Conservation (phyloP, 2,329 filamentous ascomycete genomes). For the Diaporthe sp. region DNA sequence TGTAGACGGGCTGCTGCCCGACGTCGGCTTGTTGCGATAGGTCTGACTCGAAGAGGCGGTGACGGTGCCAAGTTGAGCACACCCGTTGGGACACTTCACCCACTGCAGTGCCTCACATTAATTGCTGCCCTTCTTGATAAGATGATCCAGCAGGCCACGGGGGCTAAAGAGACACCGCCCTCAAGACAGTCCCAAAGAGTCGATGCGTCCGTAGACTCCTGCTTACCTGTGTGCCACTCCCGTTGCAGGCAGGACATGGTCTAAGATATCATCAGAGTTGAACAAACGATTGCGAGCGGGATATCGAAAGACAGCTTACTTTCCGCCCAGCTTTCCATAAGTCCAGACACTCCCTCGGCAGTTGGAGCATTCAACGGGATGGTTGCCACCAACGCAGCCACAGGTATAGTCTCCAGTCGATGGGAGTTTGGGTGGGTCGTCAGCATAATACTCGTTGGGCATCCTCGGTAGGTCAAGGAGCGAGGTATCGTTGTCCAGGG, state of each 20-base stretch:
- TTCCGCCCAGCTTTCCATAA: conserved; percentile 18
- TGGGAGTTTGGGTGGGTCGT: conserved; percentile 27
- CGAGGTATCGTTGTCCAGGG: not conserved
- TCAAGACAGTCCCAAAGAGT: not conserved
- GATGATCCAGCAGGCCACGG: not conserved
- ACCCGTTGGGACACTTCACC: conserved; percentile 14
- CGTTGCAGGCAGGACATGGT: conserved; percentile 14
- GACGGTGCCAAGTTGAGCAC: not conserved
- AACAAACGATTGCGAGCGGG: not conserved
- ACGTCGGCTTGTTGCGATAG: not conserved
- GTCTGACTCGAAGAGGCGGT: not conserved
- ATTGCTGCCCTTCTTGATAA: not conserved
- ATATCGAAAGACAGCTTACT: not conserved
- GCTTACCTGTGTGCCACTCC: conserved; percentile 18
- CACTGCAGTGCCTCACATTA: not conserved
- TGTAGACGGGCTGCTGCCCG: conserved; percentile 15
- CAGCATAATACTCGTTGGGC: conserved; percentile 27
- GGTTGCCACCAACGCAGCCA: conserved; percentile 37
- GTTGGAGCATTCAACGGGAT: conserved; percentile 26
- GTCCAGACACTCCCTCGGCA: conserved; percentile 13
- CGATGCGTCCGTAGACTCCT: not conserved
- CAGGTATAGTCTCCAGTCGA: conserved; percentile 34
- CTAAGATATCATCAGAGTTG: not conserved
- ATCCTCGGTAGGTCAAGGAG: conserved; percentile 7
- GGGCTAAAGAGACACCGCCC: not conserved